Base-by-base conservation (phyloP, 331 rosid species). In the Cydonia oblonga region DNA sequence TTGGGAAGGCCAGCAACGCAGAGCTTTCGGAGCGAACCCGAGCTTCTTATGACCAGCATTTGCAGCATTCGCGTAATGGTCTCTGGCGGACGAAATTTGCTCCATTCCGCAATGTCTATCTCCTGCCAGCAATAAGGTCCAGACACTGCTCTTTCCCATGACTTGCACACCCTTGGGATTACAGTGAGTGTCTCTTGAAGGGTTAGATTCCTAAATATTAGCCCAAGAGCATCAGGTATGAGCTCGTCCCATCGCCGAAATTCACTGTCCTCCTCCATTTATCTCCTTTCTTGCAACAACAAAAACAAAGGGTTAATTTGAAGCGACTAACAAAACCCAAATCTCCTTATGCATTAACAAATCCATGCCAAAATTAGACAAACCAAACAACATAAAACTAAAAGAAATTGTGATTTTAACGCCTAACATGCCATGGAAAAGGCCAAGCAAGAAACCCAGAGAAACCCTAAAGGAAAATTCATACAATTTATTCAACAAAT, bases 131-230 rank as follows among this genome's bases (percentile, higher is more conserved):
- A 70, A 64, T 32, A 63, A 61, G 75, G 75, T 29, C 58, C 70
- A 5, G 51, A 22, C 26, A 63, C 75, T 49, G 38, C 66, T 24
- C 65, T 52, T 49, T 66, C 64, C 80, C 80, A 76, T 33, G 76
- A 63, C n/a, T 76, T 76, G 64, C 80, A 76, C 18, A 70, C 76
- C 20, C 70, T 69, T 69, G 71, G 80, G 52, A 76, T 70, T 13
- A 49, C 80, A 70, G 35, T 25, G 3, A 76, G 75, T n/a, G 42
- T 76, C 40, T 70, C 80, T 12, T 69, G 28, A 6, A 76, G 18
- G 38, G 76, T 11, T 24, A 76, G 58, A 10, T 76, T 63, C 25
- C 18, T 53, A 61, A 76, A 76, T 30, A 76, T 76, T 5, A 63
- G 66, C 52, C 74, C 80, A 51, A 77, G 76, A 1, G 76, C 66